Evolutionary conservation across 352 stramenopile genomes (phyloP), one percentile per base, ranked within the genome.

Genomic region (Globisporangium parvum): DNA sequence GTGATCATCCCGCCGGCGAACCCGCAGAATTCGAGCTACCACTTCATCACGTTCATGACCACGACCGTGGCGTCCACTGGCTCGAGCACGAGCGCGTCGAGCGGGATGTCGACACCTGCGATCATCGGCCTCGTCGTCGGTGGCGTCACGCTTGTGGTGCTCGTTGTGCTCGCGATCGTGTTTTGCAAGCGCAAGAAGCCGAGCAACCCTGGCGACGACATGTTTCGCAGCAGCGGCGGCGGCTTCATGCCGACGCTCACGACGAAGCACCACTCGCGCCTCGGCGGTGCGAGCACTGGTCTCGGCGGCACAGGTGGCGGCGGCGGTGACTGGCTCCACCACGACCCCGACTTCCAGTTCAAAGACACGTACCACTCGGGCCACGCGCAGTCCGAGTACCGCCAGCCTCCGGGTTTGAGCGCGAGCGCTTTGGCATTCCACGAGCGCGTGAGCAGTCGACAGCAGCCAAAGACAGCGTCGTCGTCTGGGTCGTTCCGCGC

Each of bases 41-140:
- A 91, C 64, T 88, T 91, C 53, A 79, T 91, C 48, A 80, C 76
- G 37, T 91, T 88, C 63, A 73, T 79, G 31, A 91, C 76, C 17
- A 83, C 78, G 6, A 56, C 42, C 2, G 50, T 75, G 6, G 47
- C 21, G 9, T 61, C 65, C 24, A 70, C 61, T 0, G 66, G 12
- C 14, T 60, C 60, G 10, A 45, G 20, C n/a, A 53, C 55, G 1
- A 21, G 9, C 24, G 31, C 17, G 4, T 67, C 57, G 4, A 51
- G 51, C 47, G 73, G 74, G 0, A 56, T 72, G n/a, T 85, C 75
- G 1, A 83, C 66, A 8, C 69, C 67, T 1, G 49, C 59, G 0
- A 77, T 71, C 24, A 56, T 91, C 33, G 74, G 63, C 0, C 48
- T 84, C 20, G 64, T 91, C 47, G 33, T 87, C 14, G 76, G 67